A percentile compares a stretch with the other conserved stretches of the same genome.
These are phyloP conservation scores for Xylariaceae sp. DNA, from an alignment of 2,329 filamentous ascomycete species.

Conservation along the genomic window DNA sequence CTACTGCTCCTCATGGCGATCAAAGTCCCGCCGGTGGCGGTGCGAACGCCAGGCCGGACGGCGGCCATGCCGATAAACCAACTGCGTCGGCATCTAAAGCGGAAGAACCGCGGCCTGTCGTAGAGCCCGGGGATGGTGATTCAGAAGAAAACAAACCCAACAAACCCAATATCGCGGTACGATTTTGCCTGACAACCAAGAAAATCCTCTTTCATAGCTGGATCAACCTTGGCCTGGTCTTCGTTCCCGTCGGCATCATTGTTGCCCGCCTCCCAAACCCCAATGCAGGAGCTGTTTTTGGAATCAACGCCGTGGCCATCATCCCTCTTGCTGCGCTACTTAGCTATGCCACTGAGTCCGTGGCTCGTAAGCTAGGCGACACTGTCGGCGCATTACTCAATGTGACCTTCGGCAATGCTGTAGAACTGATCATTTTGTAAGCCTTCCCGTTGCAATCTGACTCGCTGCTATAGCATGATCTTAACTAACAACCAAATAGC, in stretches of 20 bases:
- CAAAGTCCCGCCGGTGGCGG: conserved; percentile 25
- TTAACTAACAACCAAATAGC: conserved; percentile 25
- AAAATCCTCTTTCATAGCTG: conserved; percentile 67
- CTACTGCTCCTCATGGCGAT: conserved; percentile 21
- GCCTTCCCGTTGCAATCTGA: conserved; percentile 20
- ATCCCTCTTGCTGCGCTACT: conserved; percentile 69
- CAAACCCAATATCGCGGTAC: conserved; percentile 32
- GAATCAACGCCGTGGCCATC: conserved; percentile 71
- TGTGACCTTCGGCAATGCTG: conserved; percentile 74
- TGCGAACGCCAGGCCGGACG: conserved; percentile 27
- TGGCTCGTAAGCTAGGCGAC: conserved; percentile 68
- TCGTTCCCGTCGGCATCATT: conserved; percentile 73
- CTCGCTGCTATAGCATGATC: neutral
- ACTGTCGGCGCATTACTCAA: conserved; percentile 70
- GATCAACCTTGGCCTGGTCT: conserved; percentile 72
- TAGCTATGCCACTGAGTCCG: conserved; percentile 70
- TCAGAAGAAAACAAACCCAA: conserved; percentile 31
- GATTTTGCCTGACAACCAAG: conserved; percentile 50
- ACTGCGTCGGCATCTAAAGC: conserved; percentile 41
- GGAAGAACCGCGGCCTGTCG: conserved; percentile 55
- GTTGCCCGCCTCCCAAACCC: conserved; percentile 51
- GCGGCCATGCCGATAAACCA: conserved; percentile 35
- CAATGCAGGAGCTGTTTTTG: conserved; percentile 62
- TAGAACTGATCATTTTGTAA: conserved; percentile 74
- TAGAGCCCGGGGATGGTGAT: conserved; percentile 38